Percentiles rank a stretch among this genome's conserved stretches.
Conservation (phyloP, 2,329 filamentous ascomycete genomes). For the Truncatella angustata region DNA sequence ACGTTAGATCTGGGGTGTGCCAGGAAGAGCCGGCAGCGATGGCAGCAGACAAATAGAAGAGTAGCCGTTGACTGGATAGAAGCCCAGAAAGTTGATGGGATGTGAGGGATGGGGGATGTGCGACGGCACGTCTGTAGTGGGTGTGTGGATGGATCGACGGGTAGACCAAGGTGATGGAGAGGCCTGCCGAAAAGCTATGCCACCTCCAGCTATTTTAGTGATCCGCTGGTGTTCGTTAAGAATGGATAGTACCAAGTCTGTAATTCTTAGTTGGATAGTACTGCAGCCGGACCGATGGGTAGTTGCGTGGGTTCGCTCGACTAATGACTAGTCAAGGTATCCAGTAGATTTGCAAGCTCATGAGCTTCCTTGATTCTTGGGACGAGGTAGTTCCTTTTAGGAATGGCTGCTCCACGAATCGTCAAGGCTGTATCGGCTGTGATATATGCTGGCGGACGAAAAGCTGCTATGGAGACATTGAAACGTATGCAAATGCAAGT, state of each 20-base stretch:
- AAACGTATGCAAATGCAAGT: slow-evolving; percentile 5
- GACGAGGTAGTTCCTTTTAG: slow-evolving; percentile 10
- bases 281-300: slow-evolving; percentile 3
- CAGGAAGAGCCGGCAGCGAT: slow-evolving; percentile 20
- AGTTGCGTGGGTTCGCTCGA: background rate
- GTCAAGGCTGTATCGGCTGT: slow-evolving; percentile 1
- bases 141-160: slow-evolving; percentile 25
- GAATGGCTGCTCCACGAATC: slow-evolving; percentile 7
- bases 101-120: slow-evolving; percentile 13
- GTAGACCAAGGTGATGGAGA: slow-evolving; percentile 23
- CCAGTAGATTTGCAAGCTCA: background rate
- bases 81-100: slow-evolving; percentile 6
- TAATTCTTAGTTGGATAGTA: background rate
- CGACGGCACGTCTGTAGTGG: slow-evolving; percentile 15
- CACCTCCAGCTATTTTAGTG: slow-evolving; percentile 1
- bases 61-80: slow-evolving; percentile 21
- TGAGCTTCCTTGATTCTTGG: background rate
- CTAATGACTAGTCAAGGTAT: background rate
- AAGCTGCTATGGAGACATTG: background rate
- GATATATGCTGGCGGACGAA: slow-evolving; percentile 3
- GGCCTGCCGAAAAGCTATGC: slow-evolving; percentile 13
- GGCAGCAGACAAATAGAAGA: slow-evolving; percentile 21
- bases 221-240: background rate
- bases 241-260: too few relatives aligned
- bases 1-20: slow-evolving; percentile 27